Evolutionary conservation across 2,329 filamentous ascomycete species (phyloP).

Genomic region (Arthrinium phaeospermum): DNA sequence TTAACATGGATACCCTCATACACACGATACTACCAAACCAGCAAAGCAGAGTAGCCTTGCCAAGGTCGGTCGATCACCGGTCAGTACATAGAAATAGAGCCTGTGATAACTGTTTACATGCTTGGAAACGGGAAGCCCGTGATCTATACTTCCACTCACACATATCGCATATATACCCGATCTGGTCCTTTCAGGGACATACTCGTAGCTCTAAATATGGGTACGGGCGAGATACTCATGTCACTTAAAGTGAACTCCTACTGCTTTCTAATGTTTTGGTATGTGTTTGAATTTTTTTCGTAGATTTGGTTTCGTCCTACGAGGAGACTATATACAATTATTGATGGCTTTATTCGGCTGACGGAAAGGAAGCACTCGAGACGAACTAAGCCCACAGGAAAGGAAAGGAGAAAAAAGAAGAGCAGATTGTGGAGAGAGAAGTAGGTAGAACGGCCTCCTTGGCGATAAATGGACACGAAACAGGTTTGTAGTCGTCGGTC

Average conservation of each 20-base stretch:
- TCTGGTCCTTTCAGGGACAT: too few species aligned
- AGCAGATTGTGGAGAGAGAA: neutral
- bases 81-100: slow-evolving; percentile 2
- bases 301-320: slow-evolving; percentile 14
- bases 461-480: neutral
- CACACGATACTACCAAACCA: neutral
- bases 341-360: neutral
- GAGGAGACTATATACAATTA: slow-evolving; percentile 18
- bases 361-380: neutral
- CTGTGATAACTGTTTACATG: neutral
- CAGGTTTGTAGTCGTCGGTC: neutral
- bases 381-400: slow-evolving; percentile 4
- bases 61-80: neutral
- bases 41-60: neutral
- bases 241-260: neutral
- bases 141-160: neutral
- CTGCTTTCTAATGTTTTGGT: neutral
- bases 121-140: neutral
- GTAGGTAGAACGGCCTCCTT: neutral
- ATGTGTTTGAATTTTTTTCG: slow-evolving; percentile 10
- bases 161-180: neutral
- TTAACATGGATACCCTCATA: neutral
- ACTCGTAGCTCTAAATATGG: too few species aligned
- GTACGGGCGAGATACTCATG: neutral
- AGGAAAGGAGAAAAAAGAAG: neutral